Evolutionary conservation across 805 yeast species (phyloP), one percentile per base, ranked within the genome.

Genomic region (Pichia eremophila): DNA sequence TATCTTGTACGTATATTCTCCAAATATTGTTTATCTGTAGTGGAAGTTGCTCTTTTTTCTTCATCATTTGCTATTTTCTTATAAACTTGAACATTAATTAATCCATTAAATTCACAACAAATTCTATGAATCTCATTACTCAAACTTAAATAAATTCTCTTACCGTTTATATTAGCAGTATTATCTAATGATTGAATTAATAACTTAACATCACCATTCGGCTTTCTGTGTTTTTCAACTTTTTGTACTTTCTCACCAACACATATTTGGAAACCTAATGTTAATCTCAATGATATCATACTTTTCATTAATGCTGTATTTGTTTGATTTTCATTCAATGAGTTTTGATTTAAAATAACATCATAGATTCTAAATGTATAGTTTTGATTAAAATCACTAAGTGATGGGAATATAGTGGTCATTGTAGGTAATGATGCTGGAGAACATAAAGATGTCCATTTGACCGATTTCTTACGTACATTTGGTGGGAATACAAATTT

Each of bases 341-440:
- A 81, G 43, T 74, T 81, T 14, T 72, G 66, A 53, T 81, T 83
- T 39, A 86, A 59, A 8, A 83, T 70, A 2, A 89, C 83, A 27
- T 85, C 85, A 60, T 93, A 95, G n/a, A 83, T 81, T 55, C 90
- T 85, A 56, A 87, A 82, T 1, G 85, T 78, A 63, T 81, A 91
- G 51, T 85, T 81, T 4, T 73, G 72, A 43, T 82, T 78, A 60
- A 90, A 81, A 48, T 86, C 89, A 5, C 71, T 69, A 12, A 72
- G 66, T 0, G 82, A 63, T 0, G 98, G 97, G 57, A 90, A 90
- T 10, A 83, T 72, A 2, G 84, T 78, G 0, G 95, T 80, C 2
- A 88, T 80, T 0, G 86, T 69, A 0, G 99, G 99, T 27, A 93
- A 69, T 8, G 95, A 83, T 0, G 98, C 97, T 0, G 99, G 99